Evolutionary conservation across 2,329 filamentous ascomycete genomes (phyloP).

Genomic region (Hawksworthiomyces lignivorus): DNA sequence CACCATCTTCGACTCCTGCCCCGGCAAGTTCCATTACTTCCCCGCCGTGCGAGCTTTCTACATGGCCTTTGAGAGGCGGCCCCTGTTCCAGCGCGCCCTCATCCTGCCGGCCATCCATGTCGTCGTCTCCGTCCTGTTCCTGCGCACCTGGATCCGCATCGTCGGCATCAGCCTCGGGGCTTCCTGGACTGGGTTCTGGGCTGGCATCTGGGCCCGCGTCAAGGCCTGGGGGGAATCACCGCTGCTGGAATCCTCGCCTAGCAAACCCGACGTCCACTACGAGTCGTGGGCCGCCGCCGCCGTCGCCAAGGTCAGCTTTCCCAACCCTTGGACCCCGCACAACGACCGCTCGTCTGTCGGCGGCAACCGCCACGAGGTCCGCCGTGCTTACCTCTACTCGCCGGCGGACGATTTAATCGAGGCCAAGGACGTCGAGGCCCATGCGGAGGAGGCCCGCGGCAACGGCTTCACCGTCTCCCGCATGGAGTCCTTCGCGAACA

Average conservation of each 20-base stretch:
- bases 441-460: conserved; percentile 33
- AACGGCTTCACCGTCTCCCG: conserved; percentile 32
- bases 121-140: conserved; percentile 27
- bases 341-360: conserved; percentile 25
- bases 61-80: conserved; percentile 1
- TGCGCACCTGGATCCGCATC: conserved; percentile 21
- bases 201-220: no score
- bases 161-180: background rate
- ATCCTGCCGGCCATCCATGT: conserved; percentile 15
- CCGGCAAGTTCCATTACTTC: conserved; percentile 35
- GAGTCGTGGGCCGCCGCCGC: background rate
- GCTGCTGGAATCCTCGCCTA: no score
- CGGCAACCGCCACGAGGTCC: conserved; percentile 29
- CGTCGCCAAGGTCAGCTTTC: no score
- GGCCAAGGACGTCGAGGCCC: conserved; percentile 38
- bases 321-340: conserved; percentile 22
- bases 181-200: no score
- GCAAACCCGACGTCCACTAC: no score
- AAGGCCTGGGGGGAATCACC: no score
- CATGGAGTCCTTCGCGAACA: conserved; percentile 38
- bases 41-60: conserved; percentile 8
- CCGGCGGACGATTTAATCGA: conserved; percentile 39
- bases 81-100: conserved; percentile 17
- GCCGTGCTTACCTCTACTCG: conserved; percentile 46
- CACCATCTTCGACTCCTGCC: conserved; percentile 40